These are phyloP conservation scores for Chromera velia DNA, from an alignment of 73 alveolate genomes.

Conservation along the genomic window DNA sequence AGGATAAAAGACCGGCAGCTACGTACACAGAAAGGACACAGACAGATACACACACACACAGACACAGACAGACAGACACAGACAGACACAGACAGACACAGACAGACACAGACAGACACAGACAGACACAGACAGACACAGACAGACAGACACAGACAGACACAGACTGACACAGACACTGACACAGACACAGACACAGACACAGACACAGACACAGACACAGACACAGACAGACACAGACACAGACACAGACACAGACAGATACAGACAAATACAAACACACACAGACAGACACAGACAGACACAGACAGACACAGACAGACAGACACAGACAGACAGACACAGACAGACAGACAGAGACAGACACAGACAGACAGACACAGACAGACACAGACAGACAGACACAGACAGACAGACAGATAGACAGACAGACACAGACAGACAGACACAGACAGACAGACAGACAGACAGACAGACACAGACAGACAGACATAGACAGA, in stretches of 20 bases:
- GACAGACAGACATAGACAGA: no score
- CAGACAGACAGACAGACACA: not conserved
- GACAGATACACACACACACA: no score
- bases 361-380: not conserved
- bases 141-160: not conserved
- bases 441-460: not conserved
- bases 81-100: not conserved
- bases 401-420: not conserved
- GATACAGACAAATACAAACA: no score
- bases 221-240: not conserved
- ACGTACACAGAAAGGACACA: no score
- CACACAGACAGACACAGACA: not conserved
- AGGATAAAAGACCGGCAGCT: no score
- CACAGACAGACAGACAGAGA: not conserved
- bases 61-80: not conserved
- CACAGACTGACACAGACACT: not conserved
- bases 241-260: not conserved
- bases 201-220: not conserved
- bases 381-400: not conserved
- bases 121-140: not conserved
- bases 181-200: not conserved
- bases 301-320: not conserved
- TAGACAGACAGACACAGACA: not conserved
- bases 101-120: not conserved
- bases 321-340: no score